These are phyloP conservation scores for Zymoseptoria tritici DNA, from an alignment of 2,329 filamentous ascomycete genomes.

Conservation along the genomic window DNA sequence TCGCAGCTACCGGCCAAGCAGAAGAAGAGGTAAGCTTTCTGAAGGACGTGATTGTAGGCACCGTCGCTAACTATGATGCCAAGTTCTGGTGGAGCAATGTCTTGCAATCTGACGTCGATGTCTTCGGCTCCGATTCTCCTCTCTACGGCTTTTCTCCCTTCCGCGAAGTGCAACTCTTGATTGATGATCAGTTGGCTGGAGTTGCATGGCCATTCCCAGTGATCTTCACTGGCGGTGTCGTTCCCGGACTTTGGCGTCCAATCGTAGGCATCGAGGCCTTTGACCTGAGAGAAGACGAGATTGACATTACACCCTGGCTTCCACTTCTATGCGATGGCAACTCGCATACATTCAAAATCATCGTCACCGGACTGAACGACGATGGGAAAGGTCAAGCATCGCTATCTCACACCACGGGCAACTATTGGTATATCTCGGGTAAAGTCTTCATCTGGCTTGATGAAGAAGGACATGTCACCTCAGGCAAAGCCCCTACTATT, in stretches of 20 bases:
- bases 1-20: slow-evolving; percentile 70
- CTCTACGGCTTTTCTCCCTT: slow-evolving; percentile 65
- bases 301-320: slow-evolving; percentile 73
- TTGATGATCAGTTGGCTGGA: slow-evolving; percentile 66
- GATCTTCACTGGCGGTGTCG: slow-evolving; percentile 74
- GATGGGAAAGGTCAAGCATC: slow-evolving; percentile 41
- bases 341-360: slow-evolving; percentile 60
- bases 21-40: slow-evolving; percentile 51
- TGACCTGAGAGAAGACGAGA: slow-evolving; percentile 70
- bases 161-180: slow-evolving; percentile 67
- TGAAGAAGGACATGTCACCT: slow-evolving; percentile 38
- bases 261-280: slow-evolving; percentile 73
- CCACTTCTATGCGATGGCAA: slow-evolving; percentile 59
- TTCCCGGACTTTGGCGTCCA: slow-evolving; percentile 68
- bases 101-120: slow-evolving; percentile 51
- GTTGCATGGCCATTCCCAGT: slow-evolving; percentile 76
- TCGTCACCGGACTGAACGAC: slow-evolving; percentile 58
- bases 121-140: slow-evolving; percentile 48
- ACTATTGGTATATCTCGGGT: slow-evolving; percentile 67
- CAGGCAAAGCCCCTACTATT: slow-evolving; percentile 40
- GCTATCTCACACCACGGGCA: slow-evolving; percentile 51
- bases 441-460: slow-evolving; percentile 76
- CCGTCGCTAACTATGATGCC: background rate
- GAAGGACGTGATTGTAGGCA: background rate
- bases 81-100: slow-evolving; percentile 77